phyloP scores from a whole-genome alignment of 768 basidiomycete genomes.

The Chiua virens region DNA sequence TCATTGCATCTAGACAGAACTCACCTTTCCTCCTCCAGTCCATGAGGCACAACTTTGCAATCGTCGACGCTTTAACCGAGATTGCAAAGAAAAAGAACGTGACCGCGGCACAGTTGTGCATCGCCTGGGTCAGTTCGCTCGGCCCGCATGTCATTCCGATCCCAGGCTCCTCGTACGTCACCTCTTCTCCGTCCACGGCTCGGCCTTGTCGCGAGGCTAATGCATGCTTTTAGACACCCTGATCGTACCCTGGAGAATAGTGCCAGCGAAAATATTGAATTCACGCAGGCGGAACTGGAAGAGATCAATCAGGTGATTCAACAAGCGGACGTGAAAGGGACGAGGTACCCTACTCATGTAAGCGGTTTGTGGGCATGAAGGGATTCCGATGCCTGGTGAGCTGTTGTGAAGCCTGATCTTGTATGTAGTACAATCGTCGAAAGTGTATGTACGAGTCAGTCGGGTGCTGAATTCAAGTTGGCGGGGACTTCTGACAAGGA shows the following conservation, averaged over 20 bases:
- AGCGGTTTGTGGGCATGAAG: slow-evolving; percentile 33
- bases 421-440: too few species aligned
- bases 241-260: slow-evolving; percentile 45
- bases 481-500: too few species aligned
- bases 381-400: too few species aligned
- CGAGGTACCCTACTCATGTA: slow-evolving; percentile 30
- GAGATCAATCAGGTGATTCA: slow-evolving; percentile 40
- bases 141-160: slow-evolving; percentile 47
- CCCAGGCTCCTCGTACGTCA: slow-evolving; percentile 43
- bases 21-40: slow-evolving; percentile 21
- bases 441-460: too few species aligned
- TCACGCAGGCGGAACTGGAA: slow-evolving; percentile 38
- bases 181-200: not conserved
- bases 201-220: not conserved
- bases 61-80: slow-evolving; percentile 42
- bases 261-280: slow-evolving; percentile 38
- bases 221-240: slow-evolving; percentile 19
- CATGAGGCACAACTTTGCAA: slow-evolving; percentile 41
- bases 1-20: slow-evolving; percentile 26
- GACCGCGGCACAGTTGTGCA: slow-evolving; percentile 40
- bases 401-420: too few species aligned
- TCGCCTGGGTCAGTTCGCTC: slow-evolving; percentile 41
- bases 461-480: too few species aligned
- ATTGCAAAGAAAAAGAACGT: slow-evolving; percentile 43
- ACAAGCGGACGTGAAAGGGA: slow-evolving; percentile 37